Conservation (phyloP, 176 grass and related monocot species). For the Cymbopogon citratus region DNA sequence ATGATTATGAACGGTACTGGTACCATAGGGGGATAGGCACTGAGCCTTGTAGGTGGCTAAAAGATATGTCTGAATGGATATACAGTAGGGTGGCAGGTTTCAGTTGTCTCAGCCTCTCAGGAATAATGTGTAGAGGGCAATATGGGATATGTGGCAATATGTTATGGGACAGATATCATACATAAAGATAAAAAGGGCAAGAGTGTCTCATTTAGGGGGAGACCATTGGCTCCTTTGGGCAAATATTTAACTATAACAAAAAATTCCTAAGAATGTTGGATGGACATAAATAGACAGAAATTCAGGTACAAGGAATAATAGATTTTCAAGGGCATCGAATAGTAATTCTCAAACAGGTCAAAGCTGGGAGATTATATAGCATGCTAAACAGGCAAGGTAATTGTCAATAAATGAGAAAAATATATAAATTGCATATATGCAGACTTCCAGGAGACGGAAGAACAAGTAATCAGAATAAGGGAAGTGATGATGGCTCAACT, state of each 20-base stretch:
- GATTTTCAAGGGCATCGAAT: background rate
- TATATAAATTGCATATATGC: background rate
- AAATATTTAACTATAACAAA: background rate
- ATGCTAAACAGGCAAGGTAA: background rate
- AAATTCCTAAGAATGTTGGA: slow-evolving; percentile 18
- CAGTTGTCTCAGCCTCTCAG: background rate
- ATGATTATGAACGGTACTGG: background rate
- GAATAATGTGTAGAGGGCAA: background rate
- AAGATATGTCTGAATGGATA: background rate
- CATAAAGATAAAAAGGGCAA: background rate
- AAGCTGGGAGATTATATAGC: background rate
- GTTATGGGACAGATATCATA: background rate
- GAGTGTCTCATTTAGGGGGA: background rate
- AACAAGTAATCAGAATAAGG: background rate
- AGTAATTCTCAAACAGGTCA: background rate
- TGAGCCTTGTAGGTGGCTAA: background rate
- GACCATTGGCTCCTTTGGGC: background rate
- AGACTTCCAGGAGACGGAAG: background rate
- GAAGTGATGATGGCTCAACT: background rate
- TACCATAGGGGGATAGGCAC: background rate
- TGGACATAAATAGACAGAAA: background rate
- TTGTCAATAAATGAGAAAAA: background rate
- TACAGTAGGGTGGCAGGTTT: background rate
- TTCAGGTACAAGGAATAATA: background rate
- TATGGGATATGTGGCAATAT: slow-evolving; percentile 13